A percentile compares a stretch with the other conserved stretches of the same genome.
These are phyloP conservation scores for Epichloe sylvatica DNA, from an alignment of 2,329 filamentous ascomycete species.

Conservation along the genomic window DNA sequence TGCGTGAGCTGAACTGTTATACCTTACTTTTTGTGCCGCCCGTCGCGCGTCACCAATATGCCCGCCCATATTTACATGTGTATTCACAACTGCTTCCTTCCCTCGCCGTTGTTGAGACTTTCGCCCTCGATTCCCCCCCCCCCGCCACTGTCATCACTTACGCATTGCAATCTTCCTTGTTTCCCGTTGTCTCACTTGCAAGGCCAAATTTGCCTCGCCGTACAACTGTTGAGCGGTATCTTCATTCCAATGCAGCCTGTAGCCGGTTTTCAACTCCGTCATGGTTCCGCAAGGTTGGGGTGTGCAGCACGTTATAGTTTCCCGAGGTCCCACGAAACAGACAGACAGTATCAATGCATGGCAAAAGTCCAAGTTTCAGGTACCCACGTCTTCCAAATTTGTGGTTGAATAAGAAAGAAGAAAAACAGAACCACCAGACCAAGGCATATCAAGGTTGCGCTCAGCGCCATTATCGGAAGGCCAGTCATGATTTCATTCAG, in stretches of 20 bases:
- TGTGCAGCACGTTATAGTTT: not conserved
- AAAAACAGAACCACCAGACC: not conserved
- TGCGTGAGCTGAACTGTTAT: no score
- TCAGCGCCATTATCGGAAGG: not conserved
- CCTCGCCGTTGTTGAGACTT: no score
- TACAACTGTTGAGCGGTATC: not conserved
- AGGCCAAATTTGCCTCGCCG: not conserved
- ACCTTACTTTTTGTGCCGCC: no score
- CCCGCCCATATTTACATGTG: not conserved
- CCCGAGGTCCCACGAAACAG: not conserved
- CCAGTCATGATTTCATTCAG: slow-evolving; percentile 9
- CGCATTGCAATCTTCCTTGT: not conserved
- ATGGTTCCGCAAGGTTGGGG: not conserved
- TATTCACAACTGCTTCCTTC: no score
- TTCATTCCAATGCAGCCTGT: not conserved
- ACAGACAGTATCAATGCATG: not conserved
- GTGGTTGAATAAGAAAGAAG: not conserved
- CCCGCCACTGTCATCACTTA: not conserved
- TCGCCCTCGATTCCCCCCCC: not conserved
- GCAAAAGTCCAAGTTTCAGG: not conserved
- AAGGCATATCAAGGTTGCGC: not conserved
- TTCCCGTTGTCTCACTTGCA: not conserved
- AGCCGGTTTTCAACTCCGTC: not conserved
- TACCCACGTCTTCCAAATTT: not conserved
- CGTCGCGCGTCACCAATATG: not conserved